Evolutionary conservation across 1,139 yeast genomes (phyloP).

Genomic region (Lipomyces yarrowii): DNA sequence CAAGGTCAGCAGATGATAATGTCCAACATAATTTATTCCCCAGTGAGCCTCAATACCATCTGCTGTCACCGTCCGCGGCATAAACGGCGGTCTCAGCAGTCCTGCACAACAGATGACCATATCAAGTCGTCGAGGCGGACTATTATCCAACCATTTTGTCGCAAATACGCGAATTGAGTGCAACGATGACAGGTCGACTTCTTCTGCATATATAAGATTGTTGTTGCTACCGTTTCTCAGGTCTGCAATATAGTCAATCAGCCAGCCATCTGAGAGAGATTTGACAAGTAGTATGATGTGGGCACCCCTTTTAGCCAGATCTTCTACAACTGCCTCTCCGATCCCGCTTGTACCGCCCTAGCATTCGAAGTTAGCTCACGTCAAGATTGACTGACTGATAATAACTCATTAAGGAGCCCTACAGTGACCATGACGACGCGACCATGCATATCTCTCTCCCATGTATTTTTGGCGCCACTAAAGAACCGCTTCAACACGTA

Average conservation of each 20-base stretch:
- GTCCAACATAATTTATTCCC: constrained; percentile 79
- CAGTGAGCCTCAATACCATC: constrained; percentile 89
- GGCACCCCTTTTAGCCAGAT: constrained; percentile 81
- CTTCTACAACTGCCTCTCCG: constrained; percentile 75
- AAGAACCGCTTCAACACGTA: constrained; percentile 67
- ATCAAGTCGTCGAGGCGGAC: constrained; percentile 88
- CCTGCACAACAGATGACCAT: constrained; percentile 89
- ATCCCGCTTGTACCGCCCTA: constrained; percentile 88
- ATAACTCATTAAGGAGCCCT: constrained; percentile 4
- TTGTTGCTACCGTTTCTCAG: constrained; percentile 70
- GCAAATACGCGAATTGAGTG: constrained; percentile 87
- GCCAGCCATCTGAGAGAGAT: constrained; percentile 67
- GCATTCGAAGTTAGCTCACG: neutral
- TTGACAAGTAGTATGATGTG: constrained; percentile 77
- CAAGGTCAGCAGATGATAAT: constrained; percentile 75
- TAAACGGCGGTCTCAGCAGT: constrained; percentile 69
- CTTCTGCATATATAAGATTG: constrained; percentile 80
- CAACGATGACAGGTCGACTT: constrained; percentile 76
- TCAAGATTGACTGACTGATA: neutral
- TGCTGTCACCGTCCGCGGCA: constrained; percentile 59
- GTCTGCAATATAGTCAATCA: constrained; percentile 76
- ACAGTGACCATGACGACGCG: constrained; percentile 72
- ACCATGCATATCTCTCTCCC: constrained; percentile 93
- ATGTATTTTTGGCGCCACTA: constrained; percentile 75
- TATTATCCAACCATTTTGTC: constrained; percentile 88